Evolutionary conservation across 495 filamentous ascomycete species (phyloP).

Genomic region (Penicillium steckii): DNA sequence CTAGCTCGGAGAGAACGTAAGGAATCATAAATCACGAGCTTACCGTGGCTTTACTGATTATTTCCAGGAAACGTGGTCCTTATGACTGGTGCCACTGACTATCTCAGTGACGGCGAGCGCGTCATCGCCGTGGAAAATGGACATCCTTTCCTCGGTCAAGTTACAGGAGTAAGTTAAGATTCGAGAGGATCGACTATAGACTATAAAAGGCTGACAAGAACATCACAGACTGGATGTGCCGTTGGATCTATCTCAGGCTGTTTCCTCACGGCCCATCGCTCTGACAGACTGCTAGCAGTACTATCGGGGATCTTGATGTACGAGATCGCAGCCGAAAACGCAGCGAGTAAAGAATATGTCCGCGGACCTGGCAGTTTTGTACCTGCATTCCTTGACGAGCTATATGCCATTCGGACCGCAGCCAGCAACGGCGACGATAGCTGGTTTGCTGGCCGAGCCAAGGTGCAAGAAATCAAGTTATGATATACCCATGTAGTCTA

Average conservation of each 20-base stretch:
- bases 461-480: slow-evolving; percentile 46
- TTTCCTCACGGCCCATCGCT: slow-evolving; percentile 58
- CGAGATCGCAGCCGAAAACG: slow-evolving; percentile 82
- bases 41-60: slow-evolving; percentile 1
- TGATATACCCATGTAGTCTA: slow-evolving; percentile 15
- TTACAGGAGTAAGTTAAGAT: slow-evolving; percentile 64
- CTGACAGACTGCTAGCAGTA: slow-evolving; percentile 66
- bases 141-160: slow-evolving; percentile 69
- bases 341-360: slow-evolving; percentile 58
- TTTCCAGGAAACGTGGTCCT: slow-evolving; percentile 64
- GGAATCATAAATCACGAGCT: neutral
- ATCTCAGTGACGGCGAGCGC: slow-evolving; percentile 69
- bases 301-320: slow-evolving; percentile 73
- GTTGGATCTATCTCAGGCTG: slow-evolving; percentile 80
- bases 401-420: slow-evolving; percentile 51
- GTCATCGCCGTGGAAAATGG: slow-evolving; percentile 74
- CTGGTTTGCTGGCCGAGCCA: slow-evolving; percentile 55
- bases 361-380: slow-evolving; percentile 86
- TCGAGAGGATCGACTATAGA: neutral
- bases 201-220: neutral
- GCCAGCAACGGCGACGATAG: slow-evolving; percentile 44
- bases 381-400: slow-evolving; percentile 78
- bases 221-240: slow-evolving; percentile 69
- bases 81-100: slow-evolving; percentile 80
- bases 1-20: slow-evolving; percentile 63